A percentile compares a stretch with the other conserved stretches of the same genome.
phyloP scores from a whole-genome alignment of 1,139 yeast genomes.

The Protomyces lactucae-debilis region DNA sequence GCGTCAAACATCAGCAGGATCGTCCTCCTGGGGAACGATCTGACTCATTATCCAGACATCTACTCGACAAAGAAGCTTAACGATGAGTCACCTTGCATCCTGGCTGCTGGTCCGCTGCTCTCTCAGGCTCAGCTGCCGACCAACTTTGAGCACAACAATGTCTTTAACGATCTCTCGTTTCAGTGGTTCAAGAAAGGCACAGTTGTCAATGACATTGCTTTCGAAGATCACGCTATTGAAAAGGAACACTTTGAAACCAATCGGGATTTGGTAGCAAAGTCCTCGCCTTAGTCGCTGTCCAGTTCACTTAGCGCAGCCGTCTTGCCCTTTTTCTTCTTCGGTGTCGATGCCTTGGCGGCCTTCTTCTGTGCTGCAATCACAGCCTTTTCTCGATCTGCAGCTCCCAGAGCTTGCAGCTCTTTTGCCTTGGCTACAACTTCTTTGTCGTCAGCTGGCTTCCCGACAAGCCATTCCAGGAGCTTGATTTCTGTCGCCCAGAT shows the following conservation, averaged over 20 bases:
- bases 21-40: constrained; percentile 11
- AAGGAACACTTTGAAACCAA: constrained; percentile 20
- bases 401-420: constrained; percentile 40
- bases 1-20: not conserved
- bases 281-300: not conserved
- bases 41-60: constrained; percentile 14
- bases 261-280: constrained; percentile 1
- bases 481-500: constrained; percentile 80
- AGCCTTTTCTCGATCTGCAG: constrained; percentile 21
- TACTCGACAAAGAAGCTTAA: not conserved
- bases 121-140: not conserved
- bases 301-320: not conserved
- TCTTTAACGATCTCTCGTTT: constrained; percentile 19
- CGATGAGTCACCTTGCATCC: constrained; percentile 15
- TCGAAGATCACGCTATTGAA: constrained; percentile 10
- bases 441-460: constrained; percentile 49
- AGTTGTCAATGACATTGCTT: not conserved
- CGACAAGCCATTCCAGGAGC: constrained; percentile 63
- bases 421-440: constrained; percentile 51
- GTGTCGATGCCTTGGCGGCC: constrained; percentile 14
- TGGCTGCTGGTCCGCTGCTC: not conserved
- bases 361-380: constrained; percentile 22
- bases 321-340: constrained; percentile 6
- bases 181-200: constrained; percentile 4
- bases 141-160: constrained; percentile 23